phyloP scores from a whole-genome alignment of 2,329 filamentous ascomycete species.

The Cytospora paraplurivora region DNA sequence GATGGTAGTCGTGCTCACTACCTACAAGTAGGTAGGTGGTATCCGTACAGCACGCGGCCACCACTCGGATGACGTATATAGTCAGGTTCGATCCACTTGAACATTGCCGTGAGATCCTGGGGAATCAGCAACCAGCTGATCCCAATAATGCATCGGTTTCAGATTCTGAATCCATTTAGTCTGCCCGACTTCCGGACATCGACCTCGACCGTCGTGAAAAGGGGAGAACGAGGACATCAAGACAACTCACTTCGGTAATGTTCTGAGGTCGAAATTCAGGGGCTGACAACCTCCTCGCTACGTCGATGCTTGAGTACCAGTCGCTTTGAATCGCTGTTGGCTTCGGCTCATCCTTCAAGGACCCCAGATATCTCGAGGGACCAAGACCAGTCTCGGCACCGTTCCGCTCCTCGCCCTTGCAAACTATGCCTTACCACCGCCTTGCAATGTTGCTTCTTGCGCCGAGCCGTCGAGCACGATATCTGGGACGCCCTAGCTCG shows the following conservation, averaged over 20 bases:
- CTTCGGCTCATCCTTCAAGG: not conserved
- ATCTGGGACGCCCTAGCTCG: not conserved
- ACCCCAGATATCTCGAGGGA: not conserved
- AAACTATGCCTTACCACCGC: not conserved
- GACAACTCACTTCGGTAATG: constrained; percentile 21
- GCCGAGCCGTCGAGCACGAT: constrained; percentile 5
- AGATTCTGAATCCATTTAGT: constrained; percentile 25
- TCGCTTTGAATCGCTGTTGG: not conserved
- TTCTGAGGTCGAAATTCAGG: constrained; percentile 18
- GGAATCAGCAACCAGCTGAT: constrained; percentile 25
- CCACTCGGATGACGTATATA: constrained; percentile 1
- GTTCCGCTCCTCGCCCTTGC: constrained; percentile 2
- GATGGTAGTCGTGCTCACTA: no score
- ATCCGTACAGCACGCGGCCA: not conserved
- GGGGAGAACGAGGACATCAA: constrained; percentile 11
- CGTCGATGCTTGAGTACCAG: constrained; percentile 9
- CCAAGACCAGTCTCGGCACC: constrained; percentile 11
- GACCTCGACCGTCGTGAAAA: constrained; percentile 8
- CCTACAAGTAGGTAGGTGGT: no score
- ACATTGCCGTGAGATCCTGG: constrained; percentile 7
- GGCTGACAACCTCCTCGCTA: constrained; percentile 17
- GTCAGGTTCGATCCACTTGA: constrained; percentile 13
- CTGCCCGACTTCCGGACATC: constrained; percentile 15
- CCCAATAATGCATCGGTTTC: constrained; percentile 26
- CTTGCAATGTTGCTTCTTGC: constrained; percentile 1